Percentiles rank a stretch among this genome's conserved stretches.
Evolutionary conservation across 2,329 filamentous ascomycete genomes (phyloP).

Genomic region (Fusarium camptoceras): DNA sequence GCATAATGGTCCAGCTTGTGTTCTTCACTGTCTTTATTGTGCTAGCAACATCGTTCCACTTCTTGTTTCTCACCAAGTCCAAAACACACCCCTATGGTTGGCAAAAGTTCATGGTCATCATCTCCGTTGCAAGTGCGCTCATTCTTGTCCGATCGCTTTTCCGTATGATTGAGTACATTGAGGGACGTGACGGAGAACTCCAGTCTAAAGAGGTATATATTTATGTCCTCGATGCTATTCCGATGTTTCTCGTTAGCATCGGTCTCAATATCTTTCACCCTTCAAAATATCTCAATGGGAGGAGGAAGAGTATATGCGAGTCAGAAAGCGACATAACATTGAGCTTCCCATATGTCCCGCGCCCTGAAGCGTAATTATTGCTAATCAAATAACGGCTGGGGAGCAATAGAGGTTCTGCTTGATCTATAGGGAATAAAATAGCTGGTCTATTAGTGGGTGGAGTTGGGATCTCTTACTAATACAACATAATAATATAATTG

Average conservation of each 20-base stretch:
- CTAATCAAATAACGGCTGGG: no score
- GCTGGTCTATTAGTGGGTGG: no score
- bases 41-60: neutral
- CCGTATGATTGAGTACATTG: constrained; percentile 1
- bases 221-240: neutral
- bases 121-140: neutral
- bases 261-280: neutral
- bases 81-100: neutral
- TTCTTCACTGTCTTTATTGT: constrained; percentile 8
- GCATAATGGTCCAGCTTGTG: neutral
- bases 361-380: no score
- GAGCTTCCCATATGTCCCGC: neutral
- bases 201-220: constrained; percentile 1
- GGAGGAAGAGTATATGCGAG: neutral
- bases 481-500: no score
- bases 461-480: no score
- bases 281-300: neutral
- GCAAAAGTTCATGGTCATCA: neutral
- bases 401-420: no score
- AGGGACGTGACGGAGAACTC: neutral
- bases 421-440: no score
- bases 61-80: neutral
- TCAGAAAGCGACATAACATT: neutral
- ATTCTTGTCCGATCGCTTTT: constrained; percentile 5
- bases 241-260: neutral